Evolutionary conservation across 331 rosid genomes (phyloP).

Genomic region (Acacia pycnantha): DNA sequence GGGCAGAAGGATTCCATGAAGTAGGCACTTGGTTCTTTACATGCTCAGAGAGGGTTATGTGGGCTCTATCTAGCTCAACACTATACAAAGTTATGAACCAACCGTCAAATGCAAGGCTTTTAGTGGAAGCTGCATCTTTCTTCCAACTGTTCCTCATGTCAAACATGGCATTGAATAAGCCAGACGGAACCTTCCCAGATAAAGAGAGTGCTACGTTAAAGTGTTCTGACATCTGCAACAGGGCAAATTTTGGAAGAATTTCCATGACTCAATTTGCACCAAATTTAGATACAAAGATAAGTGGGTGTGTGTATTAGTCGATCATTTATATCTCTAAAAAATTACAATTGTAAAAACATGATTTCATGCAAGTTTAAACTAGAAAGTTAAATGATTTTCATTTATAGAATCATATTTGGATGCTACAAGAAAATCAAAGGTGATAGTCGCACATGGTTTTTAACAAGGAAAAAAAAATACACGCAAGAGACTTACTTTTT

Average conservation of each 20-base stretch:
- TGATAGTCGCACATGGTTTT: too few relatives aligned
- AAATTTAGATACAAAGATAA: not conserved
- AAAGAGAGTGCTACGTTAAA: conserved; percentile 46
- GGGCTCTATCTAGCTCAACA: conserved; percentile 52
- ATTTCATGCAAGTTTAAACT: not conserved
- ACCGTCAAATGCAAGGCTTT: conserved; percentile 59
- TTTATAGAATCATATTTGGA: not conserved
- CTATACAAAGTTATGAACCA: conserved; percentile 58
- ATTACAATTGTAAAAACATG: not conserved
- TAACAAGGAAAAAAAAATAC: too few relatives aligned
- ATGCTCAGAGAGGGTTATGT: conserved; percentile 40
- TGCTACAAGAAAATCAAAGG: not conserved
- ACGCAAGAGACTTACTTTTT: not conserved
- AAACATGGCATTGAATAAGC: conserved; percentile 60
- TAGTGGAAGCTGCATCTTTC: conserved; percentile 60
- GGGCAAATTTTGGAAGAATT: not conserved
- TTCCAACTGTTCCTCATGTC: conserved; percentile 54
- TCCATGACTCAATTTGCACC: not conserved
- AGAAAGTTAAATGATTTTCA: not conserved
- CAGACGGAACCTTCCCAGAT: conserved; percentile 66
- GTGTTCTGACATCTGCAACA: conserved; percentile 63
- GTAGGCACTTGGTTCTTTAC: conserved; percentile 56
- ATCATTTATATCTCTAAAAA: not conserved
- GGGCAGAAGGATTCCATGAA: conserved; percentile 72
- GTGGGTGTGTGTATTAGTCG: not conserved